These are phyloP conservation scores for Didymella glomerata DNA, from an alignment of 2,329 filamentous ascomycete genomes.

Conservation along the genomic window DNA sequence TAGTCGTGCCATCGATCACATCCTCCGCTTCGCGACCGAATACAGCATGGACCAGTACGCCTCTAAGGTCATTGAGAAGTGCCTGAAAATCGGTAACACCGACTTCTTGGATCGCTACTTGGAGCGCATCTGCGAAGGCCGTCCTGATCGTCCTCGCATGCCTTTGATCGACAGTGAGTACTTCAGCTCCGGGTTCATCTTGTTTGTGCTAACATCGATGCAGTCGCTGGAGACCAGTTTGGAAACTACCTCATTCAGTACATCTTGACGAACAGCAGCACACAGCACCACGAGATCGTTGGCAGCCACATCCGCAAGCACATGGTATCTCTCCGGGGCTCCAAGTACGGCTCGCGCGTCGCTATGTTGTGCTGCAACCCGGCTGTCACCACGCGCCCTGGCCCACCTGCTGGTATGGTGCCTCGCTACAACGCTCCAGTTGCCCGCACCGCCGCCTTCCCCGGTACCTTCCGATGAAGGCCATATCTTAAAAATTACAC, in stretches of 20 bases:
- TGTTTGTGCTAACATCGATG: slow-evolving; percentile 24
- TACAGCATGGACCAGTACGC: slow-evolving; percentile 99
- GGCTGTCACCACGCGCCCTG: slow-evolving; percentile 85
- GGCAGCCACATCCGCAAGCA: slow-evolving; percentile 95
- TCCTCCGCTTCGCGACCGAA: slow-evolving; percentile 89
- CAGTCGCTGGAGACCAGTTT: slow-evolving; percentile 94
- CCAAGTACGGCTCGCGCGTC: slow-evolving; percentile 97
- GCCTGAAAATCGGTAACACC: slow-evolving; percentile 89
- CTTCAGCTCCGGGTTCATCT: neutral
- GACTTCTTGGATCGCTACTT: slow-evolving; percentile 95
- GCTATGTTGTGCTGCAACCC: slow-evolving; percentile 99
- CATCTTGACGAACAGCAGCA: slow-evolving; percentile 86
- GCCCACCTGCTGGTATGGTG: slow-evolving; percentile 73
- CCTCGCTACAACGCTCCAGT: slow-evolving; percentile 46
- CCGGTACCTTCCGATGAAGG: slow-evolving; percentile 40
- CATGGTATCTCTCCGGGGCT: slow-evolving; percentile 98
- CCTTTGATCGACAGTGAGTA: slow-evolving; percentile 87
- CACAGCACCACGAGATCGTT: slow-evolving; percentile 91
- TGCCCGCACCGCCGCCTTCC: slow-evolving; percentile 36
- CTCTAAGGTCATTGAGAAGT: slow-evolving; percentile 99
- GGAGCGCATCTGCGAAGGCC: slow-evolving; percentile 90
- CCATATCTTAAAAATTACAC: slow-evolving; percentile 28
- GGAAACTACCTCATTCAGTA: slow-evolving; percentile 98
- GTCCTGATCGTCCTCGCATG: slow-evolving; percentile 89
- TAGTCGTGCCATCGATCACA: slow-evolving; percentile 92